A percentile compares a stretch with the other conserved stretches of the same genome.
These are phyloP conservation scores for Corymbia maculata DNA, from an alignment of 345 rosid genomes.

Conservation along the genomic window DNA sequence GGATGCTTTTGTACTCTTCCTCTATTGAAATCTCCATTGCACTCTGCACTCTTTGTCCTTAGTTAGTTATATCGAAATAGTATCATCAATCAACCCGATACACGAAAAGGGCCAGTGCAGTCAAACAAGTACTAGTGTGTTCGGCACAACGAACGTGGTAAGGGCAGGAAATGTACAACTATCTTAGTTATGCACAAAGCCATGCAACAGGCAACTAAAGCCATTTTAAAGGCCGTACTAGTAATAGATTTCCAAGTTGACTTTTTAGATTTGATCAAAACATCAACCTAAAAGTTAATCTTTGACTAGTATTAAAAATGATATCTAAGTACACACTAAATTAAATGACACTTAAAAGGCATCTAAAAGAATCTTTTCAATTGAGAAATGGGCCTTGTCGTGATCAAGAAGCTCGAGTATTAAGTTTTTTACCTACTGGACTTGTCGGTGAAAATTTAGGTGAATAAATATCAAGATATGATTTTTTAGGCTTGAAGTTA, in stretches of 20 bases:
- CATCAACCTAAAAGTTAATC: background rate
- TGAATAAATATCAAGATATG: background rate
- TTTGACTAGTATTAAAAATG: background rate
- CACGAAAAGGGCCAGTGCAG: background rate
- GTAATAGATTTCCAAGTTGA: background rate
- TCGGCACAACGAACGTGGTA: background rate
- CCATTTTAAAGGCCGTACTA: background rate
- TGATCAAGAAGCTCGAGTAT: background rate
- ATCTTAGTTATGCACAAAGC: background rate
- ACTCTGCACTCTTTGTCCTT: background rate
- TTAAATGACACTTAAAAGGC: background rate
- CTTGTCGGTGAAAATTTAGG: no score
- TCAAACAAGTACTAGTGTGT: background rate
- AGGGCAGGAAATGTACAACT: background rate
- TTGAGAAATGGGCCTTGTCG: background rate
- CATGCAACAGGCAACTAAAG: background rate
- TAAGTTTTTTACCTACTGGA: background rate
- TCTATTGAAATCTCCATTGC: background rate
- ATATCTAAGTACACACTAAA: no score
- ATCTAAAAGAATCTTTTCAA: background rate
- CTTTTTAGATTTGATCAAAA: no score
- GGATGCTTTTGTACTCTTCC: background rate
- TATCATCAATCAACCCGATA: background rate
- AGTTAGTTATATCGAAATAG: no score
- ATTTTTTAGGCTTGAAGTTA: no score